Base-by-base conservation (phyloP, 1,284 basidiomycete genomes). In the Cryptococcus wingfieldii region DNA sequence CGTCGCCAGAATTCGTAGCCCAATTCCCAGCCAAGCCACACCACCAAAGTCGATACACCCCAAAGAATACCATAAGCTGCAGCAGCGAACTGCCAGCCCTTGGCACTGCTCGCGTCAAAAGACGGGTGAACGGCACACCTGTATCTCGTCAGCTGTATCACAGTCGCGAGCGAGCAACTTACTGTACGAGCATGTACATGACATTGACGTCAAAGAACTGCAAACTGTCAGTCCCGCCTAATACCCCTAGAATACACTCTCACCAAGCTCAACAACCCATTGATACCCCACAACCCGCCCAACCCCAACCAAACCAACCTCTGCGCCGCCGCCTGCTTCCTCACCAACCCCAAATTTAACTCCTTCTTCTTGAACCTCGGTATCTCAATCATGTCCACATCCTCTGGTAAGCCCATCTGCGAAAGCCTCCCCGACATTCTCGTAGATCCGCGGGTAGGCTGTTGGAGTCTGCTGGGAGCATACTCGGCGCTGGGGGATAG, bases 11-110 rank as follows among this genome's bases (percentile, higher is more conserved):
- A 91, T 46, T 85, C 88, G 71, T 86, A 92, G 38, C 88, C 77
- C 46, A 89, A 71, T 63, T 91, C 89, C 76, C 90, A 91, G 27
- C 88, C 73, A 59, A 91, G 68, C 69, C 86, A 83, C n/a, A 92
- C 83, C n/a, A 83, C 81, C 53, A 87, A 71, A 38, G 89, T 80
- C 82, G 88, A 90, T 44, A 83, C 79, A 50, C 82, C 72, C 85
- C 87, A 90, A 73, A 86, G 89, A 12, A 86, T 83, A 38, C 86
- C 80, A 75, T 71, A 71, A 3, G 68, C 65, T 4, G 56, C 62
- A 0, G 63, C 53, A 2, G 69, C 63, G 39, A 74, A 72, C 4
- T 58, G 51, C 71, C 72, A 76, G 25, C 47, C 50, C 43, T 56
- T 53, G 13, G 51, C 44, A 51, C 46, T 60, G 27, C 53, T 57